Base-by-base conservation (phyloP, 805 yeast species). In the Schwanniomyces sp. region DNA sequence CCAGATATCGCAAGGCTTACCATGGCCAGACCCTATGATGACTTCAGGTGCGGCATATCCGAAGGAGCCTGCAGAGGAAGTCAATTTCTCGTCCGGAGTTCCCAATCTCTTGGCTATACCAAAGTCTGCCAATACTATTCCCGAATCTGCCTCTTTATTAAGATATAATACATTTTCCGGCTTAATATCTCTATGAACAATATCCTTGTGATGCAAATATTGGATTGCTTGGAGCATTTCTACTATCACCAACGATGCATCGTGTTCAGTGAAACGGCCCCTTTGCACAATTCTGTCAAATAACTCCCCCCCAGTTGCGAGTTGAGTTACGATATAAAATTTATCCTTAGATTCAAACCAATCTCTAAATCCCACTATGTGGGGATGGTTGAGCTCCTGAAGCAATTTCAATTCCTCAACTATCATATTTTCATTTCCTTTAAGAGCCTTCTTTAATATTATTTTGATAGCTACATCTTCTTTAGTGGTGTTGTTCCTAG, bases 21-120 rank as follows among this genome's bases (percentile, higher is more conserved):
- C 96, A 67, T 92, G 97, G 7, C 97, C 98, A 34, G 76, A 73
- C 12, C 87, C 84, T 37, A 83, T 69, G 34, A 92, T 77, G 7
- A 92, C 91, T 62, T 92, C 99, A 0, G 99, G 99, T 0, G 98
- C 98, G 29, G 96, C 97, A 64, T 92, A 92, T 1, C 99, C 98
- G 67, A 89, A 84, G 1, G 96, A 88, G 1, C 98, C 98, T 0
- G 96, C 96, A 37, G 88, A 84, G 18, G 85, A 73, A 28, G 77
- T 82, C 49, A 89, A 72, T 50, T 80, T 70, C 47, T 86, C 89
- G 55, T 82, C 79, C 3, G 81, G 76, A 10, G 75, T 65, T 49
- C 76, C 74, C 53, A 92, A 70, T 56, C 81, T 78, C 64, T 89
- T 89, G 29, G 98, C 97, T 52, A 92, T 94, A 43, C 99, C 99